Conservation (phyloP, 331 rosid genomes). For the Dryas integrifolia region DNA sequence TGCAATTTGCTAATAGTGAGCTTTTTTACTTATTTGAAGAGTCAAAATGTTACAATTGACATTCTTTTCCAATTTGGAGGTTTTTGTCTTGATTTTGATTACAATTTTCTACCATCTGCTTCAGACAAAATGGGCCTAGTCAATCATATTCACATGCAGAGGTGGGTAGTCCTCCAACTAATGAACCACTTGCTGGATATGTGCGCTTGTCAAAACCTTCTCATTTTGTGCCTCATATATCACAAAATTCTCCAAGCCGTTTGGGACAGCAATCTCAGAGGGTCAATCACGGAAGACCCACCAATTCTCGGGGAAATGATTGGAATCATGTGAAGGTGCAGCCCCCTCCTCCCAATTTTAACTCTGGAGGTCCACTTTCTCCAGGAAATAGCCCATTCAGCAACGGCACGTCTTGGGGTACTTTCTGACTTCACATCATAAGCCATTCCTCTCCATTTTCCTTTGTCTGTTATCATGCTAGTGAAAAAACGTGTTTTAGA, state of each 20-base stretch:
- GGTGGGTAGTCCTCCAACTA: conserved; percentile 65
- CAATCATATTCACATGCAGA: conserved; percentile 64
- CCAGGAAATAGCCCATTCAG: conserved; percentile 67
- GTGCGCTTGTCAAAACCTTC: conserved; percentile 61
- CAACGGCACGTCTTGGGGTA: conserved; percentile 83
- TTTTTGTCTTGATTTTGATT: conserved; percentile 1
- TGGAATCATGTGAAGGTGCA: conserved; percentile 80
- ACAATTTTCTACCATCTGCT: conserved; percentile 21
- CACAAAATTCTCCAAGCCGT: conserved; percentile 87
- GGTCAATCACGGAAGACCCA: conserved; percentile 66
- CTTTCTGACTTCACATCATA: conserved; percentile 29
- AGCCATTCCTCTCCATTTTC: conserved; percentile 9
- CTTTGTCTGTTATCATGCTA: conserved; percentile 9
- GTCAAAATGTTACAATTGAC: background rate
- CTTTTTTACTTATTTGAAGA: background rate
- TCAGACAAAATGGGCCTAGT: conserved; percentile 67
- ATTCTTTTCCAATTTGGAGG: background rate
- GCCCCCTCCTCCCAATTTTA: conserved; percentile 60
- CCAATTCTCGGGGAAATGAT: conserved; percentile 45
- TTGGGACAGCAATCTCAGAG: conserved; percentile 85
- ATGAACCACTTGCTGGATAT: conserved; percentile 56
- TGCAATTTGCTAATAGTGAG: background rate
- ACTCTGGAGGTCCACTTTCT: conserved; percentile 67
- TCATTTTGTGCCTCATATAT: conserved; percentile 64
- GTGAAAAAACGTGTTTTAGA: background rate